Conservation (phyloP, 2,329 filamentous ascomycete genomes). For the Cladosporium sp. region DNA sequence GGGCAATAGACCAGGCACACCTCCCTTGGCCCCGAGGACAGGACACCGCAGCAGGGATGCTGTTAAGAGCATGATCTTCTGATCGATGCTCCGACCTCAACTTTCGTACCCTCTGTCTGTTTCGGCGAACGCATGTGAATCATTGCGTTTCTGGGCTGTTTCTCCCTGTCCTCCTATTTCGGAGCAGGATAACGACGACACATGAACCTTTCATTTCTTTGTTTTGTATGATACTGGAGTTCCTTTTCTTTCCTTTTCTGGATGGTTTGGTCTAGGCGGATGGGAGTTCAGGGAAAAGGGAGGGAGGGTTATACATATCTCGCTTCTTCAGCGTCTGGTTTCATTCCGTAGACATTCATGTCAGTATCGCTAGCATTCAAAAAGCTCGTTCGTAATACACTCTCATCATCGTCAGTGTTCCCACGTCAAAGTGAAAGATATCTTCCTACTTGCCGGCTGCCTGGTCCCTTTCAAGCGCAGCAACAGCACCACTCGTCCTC, state of each 20-base stretch:
- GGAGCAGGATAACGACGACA: conserved; percentile 1
- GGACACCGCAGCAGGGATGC: conserved; percentile 29
- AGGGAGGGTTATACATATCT: not conserved
- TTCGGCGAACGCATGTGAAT: too few species aligned
- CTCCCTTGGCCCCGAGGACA: conserved; percentile 28
- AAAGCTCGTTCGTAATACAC: not conserved
- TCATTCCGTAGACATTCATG: not conserved
- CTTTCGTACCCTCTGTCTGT: not conserved
- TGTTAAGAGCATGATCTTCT: conserved; percentile 38
- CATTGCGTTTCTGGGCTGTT: too few species aligned
- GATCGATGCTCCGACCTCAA: not conserved
- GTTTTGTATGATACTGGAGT: conserved; percentile 12
- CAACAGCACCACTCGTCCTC: conserved; percentile 26
- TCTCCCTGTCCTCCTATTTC: not conserved
- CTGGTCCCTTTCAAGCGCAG: conserved; percentile 32
- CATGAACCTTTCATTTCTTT: not conserved
- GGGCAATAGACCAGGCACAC: conserved; percentile 27
- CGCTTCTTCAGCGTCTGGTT: not conserved
- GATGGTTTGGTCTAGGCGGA: not conserved
- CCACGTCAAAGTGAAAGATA: not conserved
- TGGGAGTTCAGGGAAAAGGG: not conserved
- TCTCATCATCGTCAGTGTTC: not conserved
- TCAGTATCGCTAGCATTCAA: not conserved
- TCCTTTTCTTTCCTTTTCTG: not conserved
- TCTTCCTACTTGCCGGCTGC: conserved; percentile 18